phyloP scores from a whole-genome alignment of 2,329 filamentous ascomycete genomes.

The Cytospora schulzeri region DNA sequence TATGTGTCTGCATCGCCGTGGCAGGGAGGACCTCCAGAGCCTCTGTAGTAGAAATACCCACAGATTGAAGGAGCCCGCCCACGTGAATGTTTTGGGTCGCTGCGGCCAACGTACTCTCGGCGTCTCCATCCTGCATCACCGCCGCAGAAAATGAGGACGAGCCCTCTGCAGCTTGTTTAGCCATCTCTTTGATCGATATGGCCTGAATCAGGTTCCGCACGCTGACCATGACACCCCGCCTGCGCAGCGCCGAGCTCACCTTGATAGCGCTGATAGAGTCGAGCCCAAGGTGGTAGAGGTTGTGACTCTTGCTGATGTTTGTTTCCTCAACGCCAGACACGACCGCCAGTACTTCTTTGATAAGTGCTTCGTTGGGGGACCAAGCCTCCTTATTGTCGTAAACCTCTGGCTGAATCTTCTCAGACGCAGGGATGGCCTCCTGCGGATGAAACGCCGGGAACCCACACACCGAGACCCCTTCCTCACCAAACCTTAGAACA shows the following conservation, averaged over 20 bases:
- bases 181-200: slow-evolving; percentile 66
- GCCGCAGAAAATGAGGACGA: background rate
- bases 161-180: background rate
- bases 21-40: slow-evolving; percentile 66
- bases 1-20: slow-evolving; percentile 77
- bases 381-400: slow-evolving; percentile 34
- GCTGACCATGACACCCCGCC: slow-evolving; percentile 60
- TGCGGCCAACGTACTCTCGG: slow-evolving; percentile 29
- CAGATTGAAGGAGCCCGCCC: slow-evolving; percentile 39
- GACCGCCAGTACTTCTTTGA: slow-evolving; percentile 53
- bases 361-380: slow-evolving; percentile 39
- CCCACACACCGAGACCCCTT: slow-evolving; percentile 65
- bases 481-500: slow-evolving; percentile 55
- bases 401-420: slow-evolving; percentile 1
- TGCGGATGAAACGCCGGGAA: slow-evolving; percentile 48
- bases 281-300: slow-evolving; percentile 81
- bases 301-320: slow-evolving; percentile 62
- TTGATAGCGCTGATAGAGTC: slow-evolving; percentile 94
- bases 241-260: slow-evolving; percentile 70
- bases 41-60: slow-evolving; percentile 45
- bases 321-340: slow-evolving; percentile 62
- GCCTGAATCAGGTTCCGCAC: slow-evolving; percentile 73
- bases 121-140: background rate
- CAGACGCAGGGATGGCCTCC: background rate
- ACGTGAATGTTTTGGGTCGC: slow-evolving; percentile 44